Conservation (phyloP, 1,139 yeast genomes). For the Hansenula sp. region DNA sequence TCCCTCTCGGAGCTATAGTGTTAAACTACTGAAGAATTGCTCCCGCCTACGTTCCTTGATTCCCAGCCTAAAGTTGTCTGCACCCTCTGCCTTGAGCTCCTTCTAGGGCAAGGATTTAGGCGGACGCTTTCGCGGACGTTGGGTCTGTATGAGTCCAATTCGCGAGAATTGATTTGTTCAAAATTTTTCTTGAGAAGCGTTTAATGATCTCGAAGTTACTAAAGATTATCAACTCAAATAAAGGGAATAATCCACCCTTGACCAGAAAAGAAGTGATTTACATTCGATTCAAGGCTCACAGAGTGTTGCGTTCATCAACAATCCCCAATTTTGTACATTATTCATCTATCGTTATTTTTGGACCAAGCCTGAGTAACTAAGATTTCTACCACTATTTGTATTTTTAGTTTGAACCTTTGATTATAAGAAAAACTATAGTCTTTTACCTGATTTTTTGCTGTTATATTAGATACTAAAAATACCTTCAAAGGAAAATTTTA, state of each 20-base stretch:
- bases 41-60: too few species aligned
- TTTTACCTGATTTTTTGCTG: neutral
- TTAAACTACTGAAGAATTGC: too few species aligned
- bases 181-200: neutral
- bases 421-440: neutral
- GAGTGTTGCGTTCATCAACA: too few species aligned
- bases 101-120: neutral
- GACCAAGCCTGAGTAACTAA: neutral
- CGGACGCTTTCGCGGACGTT: neutral
- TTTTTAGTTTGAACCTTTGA: neutral
- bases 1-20: too few species aligned
- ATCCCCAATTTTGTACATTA: neutral
- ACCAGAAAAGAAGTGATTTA: too few species aligned
- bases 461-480: neutral
- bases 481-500: too few species aligned
- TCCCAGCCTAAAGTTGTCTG: neutral
- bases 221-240: neutral
- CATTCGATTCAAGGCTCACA: too few species aligned
- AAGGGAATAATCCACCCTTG: too few species aligned
- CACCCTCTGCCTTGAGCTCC: neutral
- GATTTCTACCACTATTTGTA: neutral
- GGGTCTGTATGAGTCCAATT: neutral
- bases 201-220: neutral
- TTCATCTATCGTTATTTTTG: neutral
- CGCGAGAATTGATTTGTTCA: constrained; percentile 1